phyloP scores from a whole-genome alignment of 148 eudicot genomes.

The Chenopodium suecicum region DNA sequence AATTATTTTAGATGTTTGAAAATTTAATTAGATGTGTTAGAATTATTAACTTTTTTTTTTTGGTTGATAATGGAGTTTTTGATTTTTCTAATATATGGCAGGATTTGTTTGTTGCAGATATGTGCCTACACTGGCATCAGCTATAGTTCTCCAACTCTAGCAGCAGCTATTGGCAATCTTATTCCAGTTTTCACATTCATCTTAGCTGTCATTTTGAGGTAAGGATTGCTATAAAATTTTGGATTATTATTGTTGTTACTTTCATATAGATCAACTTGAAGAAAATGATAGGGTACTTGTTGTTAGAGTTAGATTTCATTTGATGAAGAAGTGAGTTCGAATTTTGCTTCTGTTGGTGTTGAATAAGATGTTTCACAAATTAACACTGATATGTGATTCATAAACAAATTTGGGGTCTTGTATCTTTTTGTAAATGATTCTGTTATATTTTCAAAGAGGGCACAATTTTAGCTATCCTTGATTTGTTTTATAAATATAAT shows the following conservation, averaged over 20 bases:
- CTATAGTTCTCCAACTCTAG: slow-evolving; percentile 67
- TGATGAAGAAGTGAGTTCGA: not conserved
- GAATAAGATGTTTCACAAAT: too few relatives aligned
- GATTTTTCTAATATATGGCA: slow-evolving; percentile 33
- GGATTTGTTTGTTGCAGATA: slow-evolving; percentile 54
- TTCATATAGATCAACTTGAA: not conserved
- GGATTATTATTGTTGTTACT: not conserved
- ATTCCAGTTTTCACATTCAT: slow-evolving; percentile 67
- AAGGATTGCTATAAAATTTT: not conserved
- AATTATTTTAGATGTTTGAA: not conserved
- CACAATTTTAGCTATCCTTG: too few relatives aligned
- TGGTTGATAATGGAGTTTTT: not conserved
- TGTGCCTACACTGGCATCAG: slow-evolving; percentile 52
- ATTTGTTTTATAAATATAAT: too few relatives aligned
- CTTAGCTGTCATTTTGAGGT: slow-evolving; percentile 60
- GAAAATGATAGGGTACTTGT: not conserved
- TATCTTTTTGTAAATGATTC: too few relatives aligned
- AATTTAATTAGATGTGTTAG: not conserved
- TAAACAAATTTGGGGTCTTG: too few relatives aligned
- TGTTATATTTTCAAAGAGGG: too few relatives aligned
- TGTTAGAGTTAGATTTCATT: not conserved
- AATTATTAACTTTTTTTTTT: not conserved
- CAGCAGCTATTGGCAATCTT: slow-evolving; percentile 66
- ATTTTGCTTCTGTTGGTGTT: not conserved
- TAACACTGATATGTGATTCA: too few relatives aligned